Evolutionary conservation across 2,329 filamentous ascomycete species (phyloP), one percentile per base, ranked within the genome.

Genomic region (Colletotrichum phormii): DNA sequence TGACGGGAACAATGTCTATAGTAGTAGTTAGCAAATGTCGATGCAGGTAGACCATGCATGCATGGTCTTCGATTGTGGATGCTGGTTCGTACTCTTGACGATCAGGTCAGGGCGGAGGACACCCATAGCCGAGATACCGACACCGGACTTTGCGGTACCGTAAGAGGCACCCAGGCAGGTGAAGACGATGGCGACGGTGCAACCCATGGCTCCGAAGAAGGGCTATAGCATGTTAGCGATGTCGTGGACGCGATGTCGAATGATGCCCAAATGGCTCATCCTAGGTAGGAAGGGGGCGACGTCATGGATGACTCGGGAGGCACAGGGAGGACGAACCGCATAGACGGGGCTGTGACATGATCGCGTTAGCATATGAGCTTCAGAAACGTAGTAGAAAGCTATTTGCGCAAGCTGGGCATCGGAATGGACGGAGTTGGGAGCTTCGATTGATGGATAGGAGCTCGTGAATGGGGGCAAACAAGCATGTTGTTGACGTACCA

Each of bases 131-230:
- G 95, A 95, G 82, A 99, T 98, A 90, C 97, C 97, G 79, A 98
- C 97, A 88, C 97, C 97, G 82, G 97, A 97, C 91, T 99, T 99
- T 83, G 97, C 97, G 79, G 97, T 99, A 86, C 97, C 97, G 87
- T 98, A 99, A 79, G 97, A 95, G 82, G 97, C 97, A 84, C 97
- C 95, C 80, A 98, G 92, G 86, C 95, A 97, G 84, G 95, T 97
- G 90, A 98, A 98, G 82, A 98, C 94, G 82, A 98, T 98, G 85
- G 95, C 95, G 91, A 93, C 80, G 93, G 95, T 97, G 91, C 95
- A 98, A 85, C 95, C 95, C 93, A 98, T 97, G 84, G 95, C 95
- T 88, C 95, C 95, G 82, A 98, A 98, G 89, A 98, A 98, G 86
- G 95, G 88, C 89, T 91, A 80, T 63, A 75, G 58, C n/a, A 75